These are phyloP conservation scores for Uncinocarpus reesii DNA, from an alignment of 2,329 filamentous ascomycete genomes.

Conservation along the genomic window DNA sequence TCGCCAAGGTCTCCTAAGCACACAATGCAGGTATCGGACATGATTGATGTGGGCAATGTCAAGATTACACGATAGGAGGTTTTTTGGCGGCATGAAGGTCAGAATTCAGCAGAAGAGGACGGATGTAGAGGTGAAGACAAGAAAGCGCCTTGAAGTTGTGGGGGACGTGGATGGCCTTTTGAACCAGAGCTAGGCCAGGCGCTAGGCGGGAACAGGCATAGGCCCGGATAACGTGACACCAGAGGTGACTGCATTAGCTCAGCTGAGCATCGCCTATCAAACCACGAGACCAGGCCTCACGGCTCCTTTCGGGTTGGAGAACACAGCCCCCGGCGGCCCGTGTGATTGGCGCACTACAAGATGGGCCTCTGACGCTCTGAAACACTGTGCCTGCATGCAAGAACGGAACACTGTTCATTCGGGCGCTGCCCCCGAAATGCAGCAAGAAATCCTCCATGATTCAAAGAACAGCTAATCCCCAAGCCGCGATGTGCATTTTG, in stretches of 20 bases:
- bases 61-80: constrained; percentile 23
- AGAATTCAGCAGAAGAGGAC: constrained; percentile 19
- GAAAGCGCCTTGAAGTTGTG: constrained; percentile 19
- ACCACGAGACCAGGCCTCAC: constrained; percentile 1
- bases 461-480: too few species aligned
- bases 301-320: neutral
- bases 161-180: constrained; percentile 27
- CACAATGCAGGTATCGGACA: constrained; percentile 62
- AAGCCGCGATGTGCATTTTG: too few species aligned
- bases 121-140: constrained; percentile 22
- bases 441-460: too few species aligned
- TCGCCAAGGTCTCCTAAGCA: constrained; percentile 59
- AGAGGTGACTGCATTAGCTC: constrained; percentile 9
- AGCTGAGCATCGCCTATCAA: constrained; percentile 6
- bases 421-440: too few species aligned
- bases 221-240: constrained; percentile 29
- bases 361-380: neutral
- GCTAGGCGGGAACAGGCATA: constrained; percentile 13
- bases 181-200: constrained; percentile 28
- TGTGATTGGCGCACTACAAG: constrained; percentile 5
- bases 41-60: constrained; percentile 31
- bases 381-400: neutral
- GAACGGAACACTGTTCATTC: too few species aligned
- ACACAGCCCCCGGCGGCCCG: neutral
- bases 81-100: constrained; percentile 34